Conservation (phyloP, 441 rosid species). For the Daphne laureola region DNA sequence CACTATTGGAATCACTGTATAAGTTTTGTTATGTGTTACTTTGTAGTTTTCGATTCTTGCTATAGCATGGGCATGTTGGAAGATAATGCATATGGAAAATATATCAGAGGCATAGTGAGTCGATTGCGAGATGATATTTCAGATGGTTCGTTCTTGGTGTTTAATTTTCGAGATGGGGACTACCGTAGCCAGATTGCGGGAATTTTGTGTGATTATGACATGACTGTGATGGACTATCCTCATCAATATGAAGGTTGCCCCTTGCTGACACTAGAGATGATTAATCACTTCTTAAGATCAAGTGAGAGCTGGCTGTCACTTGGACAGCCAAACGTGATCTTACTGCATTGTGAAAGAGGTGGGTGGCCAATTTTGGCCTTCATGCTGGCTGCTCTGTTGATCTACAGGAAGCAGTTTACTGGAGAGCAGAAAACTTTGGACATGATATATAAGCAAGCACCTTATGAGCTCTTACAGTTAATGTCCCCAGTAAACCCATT, state of each 20-base stretch:
- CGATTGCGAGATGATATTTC: conserved; percentile 58
- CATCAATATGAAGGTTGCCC: conserved; percentile 85
- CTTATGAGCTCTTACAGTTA: conserved; percentile 67
- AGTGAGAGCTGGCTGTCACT: conserved; percentile 80
- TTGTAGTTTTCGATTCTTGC: conserved; percentile 78
- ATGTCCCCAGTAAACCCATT: conserved; percentile 67
- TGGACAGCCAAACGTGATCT: conserved; percentile 61
- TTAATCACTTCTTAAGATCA: conserved; percentile 77
- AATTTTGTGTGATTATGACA: conserved; percentile 56
- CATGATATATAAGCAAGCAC: conserved; percentile 83
- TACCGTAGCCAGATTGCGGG: conserved; percentile 41
- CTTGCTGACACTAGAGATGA: conserved; percentile 61
- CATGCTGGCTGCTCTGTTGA: conserved; percentile 80
- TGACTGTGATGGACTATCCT: conserved; percentile 95
- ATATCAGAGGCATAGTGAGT: conserved; percentile 50
- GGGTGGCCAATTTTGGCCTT: conserved; percentile 93
- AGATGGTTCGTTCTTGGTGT: conserved; percentile 76
- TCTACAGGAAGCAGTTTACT: conserved; percentile 57
- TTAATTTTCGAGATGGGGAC: conserved; percentile 70
- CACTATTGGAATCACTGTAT: background rate
- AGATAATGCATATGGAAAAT: conserved; percentile 46
- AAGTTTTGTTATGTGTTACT: conserved; percentile 9
- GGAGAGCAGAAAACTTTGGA: conserved; percentile 79
- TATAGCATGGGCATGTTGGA: conserved; percentile 49
- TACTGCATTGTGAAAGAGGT: conserved; percentile 79